These are phyloP conservation scores for Tilletia horrida DNA, from an alignment of 1,284 basidiomycete genomes.

Conservation along the genomic window DNA sequence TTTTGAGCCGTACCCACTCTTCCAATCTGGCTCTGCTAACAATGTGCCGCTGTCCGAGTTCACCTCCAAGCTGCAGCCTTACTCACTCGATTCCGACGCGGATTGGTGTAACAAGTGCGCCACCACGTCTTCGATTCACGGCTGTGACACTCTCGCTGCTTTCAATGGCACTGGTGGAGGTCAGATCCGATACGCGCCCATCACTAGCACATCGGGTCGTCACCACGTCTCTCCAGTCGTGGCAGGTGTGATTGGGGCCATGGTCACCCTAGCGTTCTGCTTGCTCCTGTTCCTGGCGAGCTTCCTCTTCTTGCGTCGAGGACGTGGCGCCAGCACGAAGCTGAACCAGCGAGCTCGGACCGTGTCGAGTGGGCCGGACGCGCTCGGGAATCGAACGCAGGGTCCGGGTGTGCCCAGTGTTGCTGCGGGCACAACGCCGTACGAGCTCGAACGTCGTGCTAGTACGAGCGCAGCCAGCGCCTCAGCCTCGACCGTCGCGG, in stretches of 20 bases:
- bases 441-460: not conserved
- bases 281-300: conserved; percentile 24
- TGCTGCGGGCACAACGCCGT: not conserved
- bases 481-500: too few relatives aligned
- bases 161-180: conserved; percentile 47
- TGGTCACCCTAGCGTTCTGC: conserved; percentile 42
- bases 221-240: conserved; percentile 45
- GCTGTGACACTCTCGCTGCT: conserved; percentile 36
- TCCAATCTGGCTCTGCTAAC: conserved; percentile 57
- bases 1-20: conserved; percentile 45
- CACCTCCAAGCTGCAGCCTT: conserved; percentile 67
- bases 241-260: conserved; percentile 44
- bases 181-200: conserved; percentile 27
- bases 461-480: too few relatives aligned
- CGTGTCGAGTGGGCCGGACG: not conserved
- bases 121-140: conserved; percentile 31
- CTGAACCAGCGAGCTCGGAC: not conserved
- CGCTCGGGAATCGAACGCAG: not conserved
- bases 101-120: conserved; percentile 57
- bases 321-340: conserved; percentile 5
- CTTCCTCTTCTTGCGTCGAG: conserved; percentile 17
- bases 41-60: conserved; percentile 71
- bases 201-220: conserved; percentile 36
- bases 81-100: conserved; percentile 53
- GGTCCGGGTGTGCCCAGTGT: too few relatives aligned